phyloP scores from a whole-genome alignment of 257 asterid genomes.

The Jaltomata sinuosa region DNA sequence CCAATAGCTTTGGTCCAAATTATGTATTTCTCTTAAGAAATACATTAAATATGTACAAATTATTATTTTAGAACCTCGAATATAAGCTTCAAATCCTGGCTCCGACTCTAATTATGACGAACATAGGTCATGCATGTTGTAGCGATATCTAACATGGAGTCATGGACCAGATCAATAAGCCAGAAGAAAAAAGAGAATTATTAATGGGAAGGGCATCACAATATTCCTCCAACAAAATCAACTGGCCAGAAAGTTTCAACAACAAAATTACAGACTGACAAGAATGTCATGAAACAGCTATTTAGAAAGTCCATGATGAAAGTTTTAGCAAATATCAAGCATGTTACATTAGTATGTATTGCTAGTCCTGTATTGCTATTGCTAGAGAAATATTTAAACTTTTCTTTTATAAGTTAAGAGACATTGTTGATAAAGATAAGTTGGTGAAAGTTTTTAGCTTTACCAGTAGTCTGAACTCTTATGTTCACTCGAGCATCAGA shows the following conservation, averaged over 20 bases:
- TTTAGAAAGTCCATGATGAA: neutral
- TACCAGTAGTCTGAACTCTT: neutral
- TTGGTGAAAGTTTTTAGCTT: neutral
- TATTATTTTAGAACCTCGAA: too few species aligned
- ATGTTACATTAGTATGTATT: neutral
- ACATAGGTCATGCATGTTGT: neutral
- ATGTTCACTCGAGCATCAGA: slow-evolving; percentile 9
- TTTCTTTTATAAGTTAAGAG: neutral
- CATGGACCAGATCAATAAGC: neutral
- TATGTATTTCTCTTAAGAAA: neutral
- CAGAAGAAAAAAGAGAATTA: neutral
- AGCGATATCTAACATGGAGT: neutral
- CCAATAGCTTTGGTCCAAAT: neutral
- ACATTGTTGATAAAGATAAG: neutral
- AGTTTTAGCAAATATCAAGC: neutral
- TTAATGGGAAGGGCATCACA: neutral
- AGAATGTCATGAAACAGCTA: neutral
- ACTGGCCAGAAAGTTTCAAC: neutral
- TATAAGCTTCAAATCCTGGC: too few species aligned
- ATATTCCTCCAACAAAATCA: neutral
- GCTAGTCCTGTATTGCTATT: neutral
- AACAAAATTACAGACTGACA: neutral
- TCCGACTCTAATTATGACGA: too few species aligned
- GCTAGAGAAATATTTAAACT: neutral
- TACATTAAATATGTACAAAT: neutral